phyloP scores from a whole-genome alignment of 2,329 filamentous ascomycete genomes.

The Trichoderma hamatum region DNA sequence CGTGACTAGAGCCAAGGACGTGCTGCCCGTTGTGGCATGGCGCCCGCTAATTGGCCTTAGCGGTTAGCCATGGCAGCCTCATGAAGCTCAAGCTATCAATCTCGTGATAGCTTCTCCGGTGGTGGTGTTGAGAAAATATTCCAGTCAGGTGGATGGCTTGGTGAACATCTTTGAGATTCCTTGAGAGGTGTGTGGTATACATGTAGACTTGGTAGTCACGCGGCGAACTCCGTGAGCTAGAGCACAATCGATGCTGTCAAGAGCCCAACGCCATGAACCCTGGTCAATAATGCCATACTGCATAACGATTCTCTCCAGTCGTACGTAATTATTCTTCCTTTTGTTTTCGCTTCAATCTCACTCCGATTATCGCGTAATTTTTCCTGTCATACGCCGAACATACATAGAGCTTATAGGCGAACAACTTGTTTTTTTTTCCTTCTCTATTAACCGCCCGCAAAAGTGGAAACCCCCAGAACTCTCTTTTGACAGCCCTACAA shows the following conservation, averaged over 20 bases:
- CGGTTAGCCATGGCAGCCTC: constrained; percentile 11
- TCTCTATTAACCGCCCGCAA: neutral
- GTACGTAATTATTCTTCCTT: neutral
- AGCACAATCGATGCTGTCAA: neutral
- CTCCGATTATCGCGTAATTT: neutral
- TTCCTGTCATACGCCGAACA: neutral
- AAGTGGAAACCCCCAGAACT: neutral
- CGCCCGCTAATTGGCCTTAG: constrained; percentile 16
- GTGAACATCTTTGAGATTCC: neutral
- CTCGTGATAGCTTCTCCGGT: constrained; percentile 12
- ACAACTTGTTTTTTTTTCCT: neutral
- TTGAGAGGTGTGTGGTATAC: neutral
- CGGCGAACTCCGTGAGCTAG: constrained; percentile 9
- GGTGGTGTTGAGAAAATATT: neutral
- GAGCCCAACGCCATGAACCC: neutral
- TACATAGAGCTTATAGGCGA: neutral
- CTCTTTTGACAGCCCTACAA: neutral
- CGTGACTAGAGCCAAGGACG: neutral
- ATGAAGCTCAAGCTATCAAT: constrained; percentile 1
- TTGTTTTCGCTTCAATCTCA: neutral
- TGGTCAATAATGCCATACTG: neutral
- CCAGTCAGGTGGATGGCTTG: constrained; percentile 4
- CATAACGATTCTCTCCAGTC: neutral
- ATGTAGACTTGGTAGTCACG: neutral
- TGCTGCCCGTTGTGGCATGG: constrained; percentile 20